Conservation (phyloP, 2,329 filamentous ascomycete species). For the Periglandula ipomoeae region DNA sequence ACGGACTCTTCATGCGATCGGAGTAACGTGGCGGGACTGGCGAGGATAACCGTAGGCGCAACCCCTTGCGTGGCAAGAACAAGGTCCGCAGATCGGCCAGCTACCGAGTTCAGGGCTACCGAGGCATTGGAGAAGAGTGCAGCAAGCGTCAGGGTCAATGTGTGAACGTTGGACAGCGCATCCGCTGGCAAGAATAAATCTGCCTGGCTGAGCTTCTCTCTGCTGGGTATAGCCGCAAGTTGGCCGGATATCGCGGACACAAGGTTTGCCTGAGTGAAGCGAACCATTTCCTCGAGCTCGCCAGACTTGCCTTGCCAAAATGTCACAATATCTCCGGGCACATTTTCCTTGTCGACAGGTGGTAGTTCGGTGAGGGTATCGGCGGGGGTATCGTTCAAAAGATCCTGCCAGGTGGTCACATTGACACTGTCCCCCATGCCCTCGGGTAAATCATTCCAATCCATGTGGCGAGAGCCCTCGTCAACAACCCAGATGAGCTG, state of each 20-base stretch:
- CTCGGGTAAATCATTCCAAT: constrained; percentile 84
- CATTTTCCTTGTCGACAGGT: constrained; percentile 41
- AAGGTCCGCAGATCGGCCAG: constrained; percentile 63
- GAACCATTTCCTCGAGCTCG: constrained; percentile 59
- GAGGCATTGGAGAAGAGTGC: constrained; percentile 80
- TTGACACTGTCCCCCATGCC: constrained; percentile 66
- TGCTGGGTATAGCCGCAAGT: constrained; percentile 63
- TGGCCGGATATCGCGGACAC: constrained; percentile 77
- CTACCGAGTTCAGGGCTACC: constrained; percentile 80
- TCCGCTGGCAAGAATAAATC: constrained; percentile 84
- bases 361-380: constrained; percentile 56
- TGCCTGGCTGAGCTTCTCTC: constrained; percentile 60
- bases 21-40: constrained; percentile 64
- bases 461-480: constrained; percentile 81
- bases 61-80: constrained; percentile 63
- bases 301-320: constrained; percentile 54
- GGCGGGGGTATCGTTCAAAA: constrained; percentile 61
- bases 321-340: constrained; percentile 47
- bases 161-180: constrained; percentile 68
- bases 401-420: constrained; percentile 87
- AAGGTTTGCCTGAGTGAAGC: constrained; percentile 77
- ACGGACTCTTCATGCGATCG: constrained; percentile 56
- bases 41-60: constrained; percentile 73
- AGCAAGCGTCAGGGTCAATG: constrained; percentile 68
- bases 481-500: constrained; percentile 90